These are phyloP conservation scores for Saccharomycopsis lassenensis DNA, from an alignment of 805 yeast species.

Conservation along the genomic window DNA sequence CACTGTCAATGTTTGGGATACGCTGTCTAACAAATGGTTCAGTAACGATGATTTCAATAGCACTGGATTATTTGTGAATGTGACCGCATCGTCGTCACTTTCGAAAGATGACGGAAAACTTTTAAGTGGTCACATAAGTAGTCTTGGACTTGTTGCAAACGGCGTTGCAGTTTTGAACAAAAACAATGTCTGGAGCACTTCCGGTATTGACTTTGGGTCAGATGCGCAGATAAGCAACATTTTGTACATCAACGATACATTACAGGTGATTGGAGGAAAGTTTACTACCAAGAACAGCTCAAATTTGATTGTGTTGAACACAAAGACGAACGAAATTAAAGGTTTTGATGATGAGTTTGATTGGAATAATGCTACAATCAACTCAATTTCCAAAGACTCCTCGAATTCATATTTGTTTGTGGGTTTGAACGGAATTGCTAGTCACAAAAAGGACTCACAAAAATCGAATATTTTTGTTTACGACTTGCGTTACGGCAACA, in stretches of 20 bases:
- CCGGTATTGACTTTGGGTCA: slow-evolving; percentile 20
- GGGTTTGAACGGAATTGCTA: slow-evolving; percentile 33
- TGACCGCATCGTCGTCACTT: slow-evolving; percentile 24
- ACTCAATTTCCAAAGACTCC: slow-evolving; percentile 11
- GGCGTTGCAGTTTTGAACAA: slow-evolving; percentile 20
- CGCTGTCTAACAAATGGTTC: slow-evolving; percentile 28
- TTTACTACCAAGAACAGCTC: slow-evolving; percentile 20
- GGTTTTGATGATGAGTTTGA: slow-evolving; percentile 18
- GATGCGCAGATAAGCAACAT: slow-evolving; percentile 7
- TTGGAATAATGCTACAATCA: slow-evolving; percentile 15
- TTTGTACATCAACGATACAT: slow-evolving; percentile 13
- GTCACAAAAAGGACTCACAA: slow-evolving; percentile 18
- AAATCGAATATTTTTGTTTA: slow-evolving; percentile 42
- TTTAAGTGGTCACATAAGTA: slow-evolving; percentile 22
- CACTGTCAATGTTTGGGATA: slow-evolving; percentile 30
- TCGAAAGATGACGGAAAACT: slow-evolving; percentile 17
- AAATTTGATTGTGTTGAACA: slow-evolving; percentile 12
- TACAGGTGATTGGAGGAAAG: slow-evolving; percentile 20
- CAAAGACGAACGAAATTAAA: slow-evolving; percentile 9
- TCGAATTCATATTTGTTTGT: slow-evolving; percentile 27
- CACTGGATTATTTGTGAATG: slow-evolving; percentile 20
- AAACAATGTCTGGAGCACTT: slow-evolving; percentile 19
- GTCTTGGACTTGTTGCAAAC: slow-evolving; percentile 16
- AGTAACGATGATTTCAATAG: slow-evolving; percentile 18
- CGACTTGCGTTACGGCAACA: slow-evolving; percentile 32